Evolutionary conservation across 1,284 basidiomycete species (phyloP).

Genomic region (Ceratobasidium sp.): DNA sequence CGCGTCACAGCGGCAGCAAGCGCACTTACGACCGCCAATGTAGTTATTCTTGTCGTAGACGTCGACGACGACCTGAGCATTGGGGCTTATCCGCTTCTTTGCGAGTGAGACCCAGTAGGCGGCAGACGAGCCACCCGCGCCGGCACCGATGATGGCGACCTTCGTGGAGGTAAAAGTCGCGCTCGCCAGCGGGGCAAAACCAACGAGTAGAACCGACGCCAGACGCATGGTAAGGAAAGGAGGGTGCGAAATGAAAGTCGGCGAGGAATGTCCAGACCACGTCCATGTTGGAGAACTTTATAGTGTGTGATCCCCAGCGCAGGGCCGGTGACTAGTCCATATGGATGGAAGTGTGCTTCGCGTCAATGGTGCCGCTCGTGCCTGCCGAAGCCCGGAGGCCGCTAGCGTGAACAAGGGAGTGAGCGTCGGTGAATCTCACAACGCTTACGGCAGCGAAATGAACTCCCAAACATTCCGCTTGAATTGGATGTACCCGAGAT

Average conservation of each 20-base stretch:
- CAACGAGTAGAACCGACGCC: constrained; percentile 7
- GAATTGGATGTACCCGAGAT: neutral
- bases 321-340: neutral
- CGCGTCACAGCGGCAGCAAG: neutral
- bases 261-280: constrained; percentile 1
- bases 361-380: neutral
- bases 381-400: neutral
- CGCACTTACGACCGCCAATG: constrained; percentile 77
- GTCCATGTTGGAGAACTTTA: constrained; percentile 4
- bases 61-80: constrained; percentile 69
- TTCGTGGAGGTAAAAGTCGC: neutral
- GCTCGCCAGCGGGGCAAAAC: neutral
- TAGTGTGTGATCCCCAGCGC: neutral
- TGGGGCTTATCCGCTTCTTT: constrained; percentile 74
- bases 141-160: constrained; percentile 75
- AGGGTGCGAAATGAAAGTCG: constrained; percentile 15
- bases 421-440: too few species aligned
- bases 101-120: constrained; percentile 79
- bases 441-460: too few species aligned
- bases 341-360: neutral
- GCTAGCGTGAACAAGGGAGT: constrained; percentile 14
- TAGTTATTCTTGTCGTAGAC: constrained; percentile 69
- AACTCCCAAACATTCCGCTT: neutral
- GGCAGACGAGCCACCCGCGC: constrained; percentile 80
- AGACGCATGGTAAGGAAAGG: constrained; percentile 6